A percentile compares a stretch with the other conserved stretches of the same genome.
Evolutionary conservation across 345 rosid species (phyloP).

Genomic region (Cardiospermum halicacabum): DNA sequence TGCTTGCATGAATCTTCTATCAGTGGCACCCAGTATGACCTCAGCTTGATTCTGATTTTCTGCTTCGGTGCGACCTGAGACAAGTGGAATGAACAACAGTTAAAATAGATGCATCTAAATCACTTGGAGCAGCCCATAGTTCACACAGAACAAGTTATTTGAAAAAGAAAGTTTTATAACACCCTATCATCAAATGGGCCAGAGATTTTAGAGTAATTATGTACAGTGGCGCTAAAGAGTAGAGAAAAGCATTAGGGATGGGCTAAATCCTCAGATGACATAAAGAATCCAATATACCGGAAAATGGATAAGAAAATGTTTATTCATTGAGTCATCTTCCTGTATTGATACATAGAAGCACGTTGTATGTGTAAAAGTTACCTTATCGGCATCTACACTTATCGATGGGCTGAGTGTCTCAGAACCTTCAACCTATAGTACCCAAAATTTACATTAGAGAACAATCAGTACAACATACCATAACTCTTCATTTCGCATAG

Average conservation of each 20-base stretch:
- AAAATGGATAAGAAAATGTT: not conserved
- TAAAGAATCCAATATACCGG: not conserved
- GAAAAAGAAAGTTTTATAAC: not conserved
- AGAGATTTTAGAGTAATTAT: not conserved
- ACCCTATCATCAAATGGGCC: not conserved
- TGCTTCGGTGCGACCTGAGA: constrained; percentile 89
- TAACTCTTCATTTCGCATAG: not conserved
- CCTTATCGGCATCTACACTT: constrained; percentile 52
- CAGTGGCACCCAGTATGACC: constrained; percentile 88
- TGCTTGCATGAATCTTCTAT: constrained; percentile 98
- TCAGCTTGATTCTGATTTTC: constrained; percentile 90
- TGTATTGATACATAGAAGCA: not conserved
- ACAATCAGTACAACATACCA: not conserved
- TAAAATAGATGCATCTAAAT: constrained; percentile 4
- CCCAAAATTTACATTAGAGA: constrained; percentile 13
- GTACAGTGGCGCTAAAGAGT: not conserved
- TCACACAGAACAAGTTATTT: too few relatives aligned
- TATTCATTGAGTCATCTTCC: not conserved
- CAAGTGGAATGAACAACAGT: constrained; percentile 2
- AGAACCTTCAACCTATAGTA: constrained; percentile 28
- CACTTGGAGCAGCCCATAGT: too few relatives aligned
- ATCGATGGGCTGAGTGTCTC: constrained; percentile 39
- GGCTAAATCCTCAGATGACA: not conserved
- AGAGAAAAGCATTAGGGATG: not conserved
- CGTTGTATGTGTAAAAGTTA: constrained; percentile 15